Evolutionary conservation across 331 rosid species (phyloP), one percentile per base, ranked within the genome.

Genomic region (Quercus lobata): DNA sequence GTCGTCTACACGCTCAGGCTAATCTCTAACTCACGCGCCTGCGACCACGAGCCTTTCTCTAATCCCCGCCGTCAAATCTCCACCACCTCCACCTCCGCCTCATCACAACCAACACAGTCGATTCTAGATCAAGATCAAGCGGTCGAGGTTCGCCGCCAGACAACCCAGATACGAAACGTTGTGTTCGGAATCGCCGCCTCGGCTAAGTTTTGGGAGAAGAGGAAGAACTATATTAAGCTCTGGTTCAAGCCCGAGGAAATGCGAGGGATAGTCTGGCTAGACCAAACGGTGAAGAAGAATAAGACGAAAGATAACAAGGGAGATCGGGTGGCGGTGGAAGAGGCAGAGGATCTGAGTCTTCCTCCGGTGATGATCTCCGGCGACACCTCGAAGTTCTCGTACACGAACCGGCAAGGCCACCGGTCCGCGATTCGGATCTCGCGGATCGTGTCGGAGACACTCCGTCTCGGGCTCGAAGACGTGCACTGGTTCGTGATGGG

Each of bases 401-500:
- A 96, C 87, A 53, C 78, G 0, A 93, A 96, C 86, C 86, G 85
- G 74, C 97, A 87, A 63, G 99, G 99, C 5, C 99, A 93, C 86
- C 96, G 94, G 5, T 96, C 99, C 0, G 99, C 98, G 16, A 89
- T 96, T 57, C 84, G 99, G 77, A 96, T 96, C 80, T 93, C 99
- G 5, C 82, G 99, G 77, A 93, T 96, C 79, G 97, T 93, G 5
- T 74, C 97, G 16, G 99, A 96, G 30, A 96, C 99, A 41, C 83
- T 93, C 66, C 91, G 91, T 1, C 78, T 93, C 25, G 97, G 98
- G 17, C 68, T 86, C 2, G 82, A 85, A 55, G 86, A 87, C 55
- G 98, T 93, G 35, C 56, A 94, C 72, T 96, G 99, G 99, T 90
- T 93, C 72, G 98, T 96, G 10, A 96, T 96, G 99, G 98, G 99